Percentiles rank a stretch among this genome's conserved stretches.
Conservation (phyloP, 2,329 filamentous ascomycete genomes). For the Fusarium marasasianum region DNA sequence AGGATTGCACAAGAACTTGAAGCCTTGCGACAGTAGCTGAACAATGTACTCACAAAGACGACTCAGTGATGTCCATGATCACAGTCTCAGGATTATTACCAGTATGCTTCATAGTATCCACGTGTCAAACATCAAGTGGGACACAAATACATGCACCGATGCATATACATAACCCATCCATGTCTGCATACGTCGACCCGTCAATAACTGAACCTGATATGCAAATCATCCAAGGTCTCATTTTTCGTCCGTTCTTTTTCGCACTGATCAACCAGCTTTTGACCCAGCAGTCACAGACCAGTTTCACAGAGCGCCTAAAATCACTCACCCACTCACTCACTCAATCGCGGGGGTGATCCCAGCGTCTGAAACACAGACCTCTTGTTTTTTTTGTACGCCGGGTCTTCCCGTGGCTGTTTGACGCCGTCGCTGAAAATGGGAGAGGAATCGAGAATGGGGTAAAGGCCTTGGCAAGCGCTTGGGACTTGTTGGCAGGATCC, state of each 20-base stretch:
- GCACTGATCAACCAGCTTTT: background rate
- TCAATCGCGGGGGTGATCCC: slow-evolving; percentile 26
- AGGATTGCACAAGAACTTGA: background rate
- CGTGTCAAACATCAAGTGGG: slow-evolving; percentile 36
- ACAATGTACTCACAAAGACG: background rate
- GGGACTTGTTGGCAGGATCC: background rate
- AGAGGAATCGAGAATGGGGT: background rate
- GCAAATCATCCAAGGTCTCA: slow-evolving; percentile 22
- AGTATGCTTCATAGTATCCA: slow-evolving; percentile 8
- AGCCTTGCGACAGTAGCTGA: background rate
- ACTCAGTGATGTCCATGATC: background rate
- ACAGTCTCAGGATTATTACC: background rate
- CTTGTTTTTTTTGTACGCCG: slow-evolving; percentile 2
- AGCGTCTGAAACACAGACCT: slow-evolving; percentile 18
- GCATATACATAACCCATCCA: slow-evolving; percentile 11
- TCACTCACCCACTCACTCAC: background rate
- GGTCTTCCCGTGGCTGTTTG: slow-evolving; percentile 19
- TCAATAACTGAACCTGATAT: slow-evolving; percentile 14
- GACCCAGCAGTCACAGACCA: slow-evolving; percentile 12
- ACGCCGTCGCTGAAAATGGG: background rate
- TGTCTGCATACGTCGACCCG: slow-evolving; percentile 14
- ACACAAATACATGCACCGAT: background rate
- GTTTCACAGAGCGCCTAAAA: slow-evolving; percentile 23
- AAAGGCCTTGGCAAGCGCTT: slow-evolving; percentile 18
- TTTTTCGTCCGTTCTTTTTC: slow-evolving; percentile 4